Conservation (phyloP, 2,329 filamentous ascomycete species). For the Venturia oleaginea region DNA sequence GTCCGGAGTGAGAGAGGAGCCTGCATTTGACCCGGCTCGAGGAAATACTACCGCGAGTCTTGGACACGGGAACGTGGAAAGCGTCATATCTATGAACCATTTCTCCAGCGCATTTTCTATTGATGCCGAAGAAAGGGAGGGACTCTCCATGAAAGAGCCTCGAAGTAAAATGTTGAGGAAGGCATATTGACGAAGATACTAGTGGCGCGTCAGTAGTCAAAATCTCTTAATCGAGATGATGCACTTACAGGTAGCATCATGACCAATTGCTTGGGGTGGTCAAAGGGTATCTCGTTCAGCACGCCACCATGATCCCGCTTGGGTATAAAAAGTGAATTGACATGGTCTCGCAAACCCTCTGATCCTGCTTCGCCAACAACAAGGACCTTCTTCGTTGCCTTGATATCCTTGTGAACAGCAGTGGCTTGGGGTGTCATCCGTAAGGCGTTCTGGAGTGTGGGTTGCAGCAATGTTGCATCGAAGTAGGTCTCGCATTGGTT, state of each 20-base stretch:
- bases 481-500: constrained; percentile 40
- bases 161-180: constrained; percentile 57
- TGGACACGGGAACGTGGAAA: neutral
- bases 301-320: constrained; percentile 63
- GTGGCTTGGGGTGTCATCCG: constrained; percentile 24
- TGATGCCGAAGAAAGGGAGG: neutral
- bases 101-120: neutral
- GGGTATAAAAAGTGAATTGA: constrained; percentile 58
- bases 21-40: constrained; percentile 27
- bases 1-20: constrained; percentile 36
- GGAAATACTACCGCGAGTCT: constrained; percentile 40
- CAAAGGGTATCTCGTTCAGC: constrained; percentile 62
- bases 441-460: constrained; percentile 27
- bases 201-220: neutral
- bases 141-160: constrained; percentile 42
- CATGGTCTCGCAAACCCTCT: constrained; percentile 25
- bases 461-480: constrained; percentile 44
- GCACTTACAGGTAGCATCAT: constrained; percentile 53
- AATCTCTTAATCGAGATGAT: constrained; percentile 6
- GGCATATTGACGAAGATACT: constrained; percentile 61
- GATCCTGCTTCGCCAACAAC: neutral
- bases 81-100: constrained; percentile 8
- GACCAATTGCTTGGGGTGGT: constrained; percentile 67
- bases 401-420: neutral
- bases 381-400: constrained; percentile 2